Base-by-base conservation (phyloP, 495 filamentous ascomycete genomes). In the Neurospora hispaniola region DNA sequence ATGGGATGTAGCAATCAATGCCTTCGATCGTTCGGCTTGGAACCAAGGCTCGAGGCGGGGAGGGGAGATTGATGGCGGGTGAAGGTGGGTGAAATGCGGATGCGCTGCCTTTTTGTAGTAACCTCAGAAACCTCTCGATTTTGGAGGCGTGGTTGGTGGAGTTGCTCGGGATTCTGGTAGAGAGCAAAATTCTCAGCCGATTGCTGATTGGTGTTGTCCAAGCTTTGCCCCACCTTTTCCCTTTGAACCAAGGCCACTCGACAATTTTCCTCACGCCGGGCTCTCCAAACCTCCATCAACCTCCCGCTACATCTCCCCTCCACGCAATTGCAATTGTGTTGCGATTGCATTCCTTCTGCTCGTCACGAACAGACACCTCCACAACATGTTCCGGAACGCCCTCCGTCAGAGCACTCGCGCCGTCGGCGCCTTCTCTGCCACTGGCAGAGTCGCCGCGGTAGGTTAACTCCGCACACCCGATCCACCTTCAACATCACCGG, bases 321-420 rank as follows among this genome's bases (percentile, higher is more conserved):
- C 35, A 38, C n/a, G 68, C n/a, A 69, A 27, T 86, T 86, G 84
- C 84, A 84, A 78, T 74, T 73, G 54, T 75, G 77, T 82, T 81
- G 85, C 85, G 86, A 84, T 86, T 86, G 85, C 78, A 79, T 80
- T 78, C 75, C 77, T 78, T 79, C 77, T 71, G 70, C 72, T 74
- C 73, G 81, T 77, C 79, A 78, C 82, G 70, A 73, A 76, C 77
- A 80, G 74, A 83, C 74, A 75, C 80, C 78, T 81, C 80, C 79
- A 71, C 78, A 85, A 79, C 77, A 98, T 99, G 96, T 95, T 98
- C 89, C 93, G 94, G 85, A 97, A 93, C 91, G 94, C 94, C 88
- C 88, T 98, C 86, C 89, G 94, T 85, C 94, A 96, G 88, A 94
- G 93, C 82, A 91, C 90, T 88, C 93, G 94, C 87, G 90, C 91